Base-by-base conservation (phyloP, 495 filamentous ascomycete genomes). In the Xanthoparmelia taractica region DNA sequence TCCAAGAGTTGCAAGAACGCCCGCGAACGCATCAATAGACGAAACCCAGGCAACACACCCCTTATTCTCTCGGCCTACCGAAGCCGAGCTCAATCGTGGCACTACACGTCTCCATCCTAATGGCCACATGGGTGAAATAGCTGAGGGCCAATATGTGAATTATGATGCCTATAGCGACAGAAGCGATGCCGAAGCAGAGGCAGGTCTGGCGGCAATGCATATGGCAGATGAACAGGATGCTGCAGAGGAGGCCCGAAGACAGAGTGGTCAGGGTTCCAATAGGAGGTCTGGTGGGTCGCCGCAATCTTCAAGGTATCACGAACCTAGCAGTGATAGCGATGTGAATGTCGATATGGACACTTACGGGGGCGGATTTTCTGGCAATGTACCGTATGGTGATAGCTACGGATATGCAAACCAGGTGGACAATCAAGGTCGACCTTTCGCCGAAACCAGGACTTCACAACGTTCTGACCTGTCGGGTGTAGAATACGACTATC, bases 151-250 rank as follows among this genome's bases (percentile, higher is more conserved):
- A 38, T 74, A 76, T 61, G 73, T 78, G 40, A 79, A 81, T 63
- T 83, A 84, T 60, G 77, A 74, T 70, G 79, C 77, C 2, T 80
- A 83, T 64, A 84, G 80, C 68, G 83, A 94, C 64, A 89, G 90
- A 34, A 96, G 91, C 68, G 94, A 99, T 66, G 84, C 91, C 0
- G 94, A 99, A 73, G 93, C 90, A 33, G 88, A 88, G 27, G 90
- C 89, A 33, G 94, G 94, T 1, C 75, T 95, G 23, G 84, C 86
- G 66, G 91, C 92, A 69, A 82, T 98, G 81, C 86, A 84, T 40
- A 83, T 90, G 74, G 90, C 89, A 2, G 94, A 96, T 59, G 85
- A 92, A 73, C 85, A 96, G 70, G 91, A 96, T 29, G 74, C 69
- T 54, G 79, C 75, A 6, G 77, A 80, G 25, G 77, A 78, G 45